Evolutionary conservation across 208 protist species (phyloP), one percentile per base, ranked within the genome.

Genomic region (Leishmania amazonensis): DNA sequence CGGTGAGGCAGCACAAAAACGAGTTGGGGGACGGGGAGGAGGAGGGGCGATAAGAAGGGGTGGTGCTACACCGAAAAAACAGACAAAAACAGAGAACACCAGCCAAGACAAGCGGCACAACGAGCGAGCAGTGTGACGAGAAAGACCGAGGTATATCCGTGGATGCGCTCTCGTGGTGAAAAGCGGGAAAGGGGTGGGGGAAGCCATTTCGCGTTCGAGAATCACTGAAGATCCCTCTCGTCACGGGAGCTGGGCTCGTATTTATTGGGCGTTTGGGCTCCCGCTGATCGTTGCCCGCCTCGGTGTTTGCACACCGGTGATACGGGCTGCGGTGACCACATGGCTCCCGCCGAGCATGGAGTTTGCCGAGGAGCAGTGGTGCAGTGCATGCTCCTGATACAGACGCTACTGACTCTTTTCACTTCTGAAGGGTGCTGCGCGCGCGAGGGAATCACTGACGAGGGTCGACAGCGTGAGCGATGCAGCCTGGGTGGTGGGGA

Each of bases 41-140:
- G 60, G 35, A 35, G 60, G 60, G 31, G 21, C 21, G 19, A n/a
- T 62, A 21, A 64, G 51, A 75, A 28, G 53, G 45, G 71, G 58
- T 77, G 79, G 71, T 71, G 5, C 71, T 81, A 77, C 71, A 77
- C 68, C 54, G 79, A 68, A 45, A 77, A 81, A 47, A 53, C 31
- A 35, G 62, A n/a, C 19, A 9, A 72, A 60, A 51, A 49, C n/a
- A 58, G 5, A 73, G 57, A 79, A 65, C 45, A 54, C n/a, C 6
- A n/a, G 19, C 9, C 11, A 11, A 42, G 2, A 47, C 9, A 28
- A 40, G 57, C 31, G 53, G 31, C 19, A 19, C 17, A 70, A 3
- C 64, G 64, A 58, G 64, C 11, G 75, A 53, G 64, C 1, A 49
- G 9, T n/a, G 67, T 40, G n/a, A 79, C 21, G 62, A 79, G 47